These are phyloP conservation scores for Ambrosia artemisiifolia DNA, from an alignment of 129 eudicot genomes.

Conservation along the genomic window DNA sequence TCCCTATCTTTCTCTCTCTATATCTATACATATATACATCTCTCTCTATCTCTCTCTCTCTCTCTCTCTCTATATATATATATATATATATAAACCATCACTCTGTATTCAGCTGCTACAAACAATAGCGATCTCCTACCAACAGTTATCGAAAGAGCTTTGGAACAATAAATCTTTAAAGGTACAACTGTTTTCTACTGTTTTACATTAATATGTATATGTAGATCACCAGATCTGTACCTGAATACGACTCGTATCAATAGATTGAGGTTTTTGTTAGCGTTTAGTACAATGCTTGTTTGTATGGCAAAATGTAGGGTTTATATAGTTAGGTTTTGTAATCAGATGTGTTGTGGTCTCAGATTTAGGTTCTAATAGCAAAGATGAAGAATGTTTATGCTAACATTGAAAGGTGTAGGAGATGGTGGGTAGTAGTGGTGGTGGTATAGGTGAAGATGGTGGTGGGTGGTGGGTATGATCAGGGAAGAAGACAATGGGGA, in stretches of 20 bases:
- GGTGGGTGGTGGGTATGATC: too few relatives aligned
- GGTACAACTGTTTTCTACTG: conserved; percentile 18
- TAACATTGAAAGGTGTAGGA: neutral
- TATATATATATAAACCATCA: neutral
- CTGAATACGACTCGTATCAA: neutral
- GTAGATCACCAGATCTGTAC: conserved; percentile 30
- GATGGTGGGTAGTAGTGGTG: too few relatives aligned
- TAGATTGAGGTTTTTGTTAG: conserved; percentile 17
- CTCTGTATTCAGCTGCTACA: conserved; percentile 3
- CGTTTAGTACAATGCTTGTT: conserved; percentile 8
- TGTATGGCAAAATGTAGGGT: conserved; percentile 12
- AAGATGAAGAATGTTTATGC: neutral
- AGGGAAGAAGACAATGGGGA: too few relatives aligned
- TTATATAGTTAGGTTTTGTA: conserved; percentile 11
- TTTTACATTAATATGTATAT: neutral
- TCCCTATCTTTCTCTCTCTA: neutral
- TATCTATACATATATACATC: neutral
- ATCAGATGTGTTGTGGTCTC: conserved; percentile 12
- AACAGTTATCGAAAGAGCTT: conserved; percentile 8
- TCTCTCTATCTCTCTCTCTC: too few relatives aligned
- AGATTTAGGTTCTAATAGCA: conserved; percentile 16
- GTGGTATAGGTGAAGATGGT: too few relatives aligned
- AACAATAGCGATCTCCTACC: conserved; percentile 14
- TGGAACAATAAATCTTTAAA: conserved; percentile 23
- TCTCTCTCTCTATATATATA: neutral